Evolutionary conservation across 1,139 yeast genomes (phyloP), one percentile per base, ranked within the genome.

Genomic region (Kodamaea ohmeri): DNA sequence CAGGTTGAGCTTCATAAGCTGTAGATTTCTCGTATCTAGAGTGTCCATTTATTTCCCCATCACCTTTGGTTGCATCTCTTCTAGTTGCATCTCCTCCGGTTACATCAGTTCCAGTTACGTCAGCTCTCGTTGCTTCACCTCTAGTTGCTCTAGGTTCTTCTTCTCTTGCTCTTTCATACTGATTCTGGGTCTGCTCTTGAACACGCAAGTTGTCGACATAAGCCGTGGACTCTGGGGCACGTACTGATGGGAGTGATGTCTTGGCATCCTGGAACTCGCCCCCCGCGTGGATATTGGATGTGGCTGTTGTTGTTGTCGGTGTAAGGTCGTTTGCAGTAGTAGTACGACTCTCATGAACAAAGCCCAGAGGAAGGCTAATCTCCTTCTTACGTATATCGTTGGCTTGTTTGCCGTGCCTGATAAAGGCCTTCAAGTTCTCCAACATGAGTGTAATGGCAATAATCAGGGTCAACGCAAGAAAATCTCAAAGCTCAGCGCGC

Each of bases 321-420:
- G 20, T 42, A 38, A 28, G 41, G 34, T 39, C 45, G 36, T 36
- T 40, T 39, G 35, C 40, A 34, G 21, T 35, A 32, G 37, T 24
- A 14, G 21, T 30, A 19, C 13, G 19, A 19, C 30, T 30, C n/a
- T 29, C 37, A 17, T 31, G 32, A 25, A 35, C 19, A 12, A 34
- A 34, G 25, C 31, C 17, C 30, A 35, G 37, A 14, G 41, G 41
- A 18, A 36, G 26, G 34, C 39, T 36, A 28, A 35, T 35, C 15
- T 32, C 37, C 32, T 39, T 39, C 31, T 39, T 39, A 22, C 40
- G 37, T 22, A 62, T 49, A 32, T 68, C 73, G 49, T 65, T 67
- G 45, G 94, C 94, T 55, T 84, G 87, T 51, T 78, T 83, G 24
- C 95, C 95, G 51, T 85, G 94, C 51, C 95, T 80, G 43, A 86